A percentile compares a stretch with the other conserved stretches of the same genome.
phyloP scores from a whole-genome alignment of 1,139 yeast genomes.

The Pichia sp. region DNA sequence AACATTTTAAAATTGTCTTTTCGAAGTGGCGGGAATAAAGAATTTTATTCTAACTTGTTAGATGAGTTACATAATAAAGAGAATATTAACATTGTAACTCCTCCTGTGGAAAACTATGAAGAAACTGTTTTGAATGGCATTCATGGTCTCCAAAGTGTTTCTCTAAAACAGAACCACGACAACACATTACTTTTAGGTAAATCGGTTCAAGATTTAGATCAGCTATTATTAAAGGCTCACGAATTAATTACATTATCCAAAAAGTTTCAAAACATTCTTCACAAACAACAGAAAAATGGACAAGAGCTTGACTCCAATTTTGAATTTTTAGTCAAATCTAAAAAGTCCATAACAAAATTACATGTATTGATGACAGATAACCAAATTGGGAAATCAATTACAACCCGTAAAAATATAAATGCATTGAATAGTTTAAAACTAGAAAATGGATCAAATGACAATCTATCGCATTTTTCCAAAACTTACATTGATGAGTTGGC shows the following conservation, averaged over 20 bases:
- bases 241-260: constrained; percentile 56
- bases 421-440: constrained; percentile 19
- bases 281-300: constrained; percentile 6
- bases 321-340: constrained; percentile 39
- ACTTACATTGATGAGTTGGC: constrained; percentile 44
- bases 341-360: constrained; percentile 24
- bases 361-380: constrained; percentile 23
- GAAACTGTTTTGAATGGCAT: constrained; percentile 38
- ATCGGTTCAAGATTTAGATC: constrained; percentile 72
- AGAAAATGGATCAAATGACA: constrained; percentile 4
- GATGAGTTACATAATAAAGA: constrained; percentile 28
- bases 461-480: constrained; percentile 20
- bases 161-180: constrained; percentile 49
- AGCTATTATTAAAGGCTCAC: constrained; percentile 69
- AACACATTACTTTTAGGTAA: constrained; percentile 59
- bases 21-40: constrained; percentile 50
- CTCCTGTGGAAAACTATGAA: background rate
- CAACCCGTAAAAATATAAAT: constrained; percentile 17
- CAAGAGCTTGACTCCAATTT: constrained; percentile 27
- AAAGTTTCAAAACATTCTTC: constrained; percentile 23
- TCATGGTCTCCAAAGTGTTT: constrained; percentile 58
- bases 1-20: constrained; percentile 48
- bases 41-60: constrained; percentile 40
- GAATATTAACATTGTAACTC: too few species aligned
- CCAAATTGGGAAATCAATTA: constrained; percentile 22